A percentile compares a stretch with the other conserved stretches of the same genome.
These are phyloP conservation scores for Trichosanthes truncata DNA, from an alignment of 306 rosid genomes.

Conservation along the genomic window DNA sequence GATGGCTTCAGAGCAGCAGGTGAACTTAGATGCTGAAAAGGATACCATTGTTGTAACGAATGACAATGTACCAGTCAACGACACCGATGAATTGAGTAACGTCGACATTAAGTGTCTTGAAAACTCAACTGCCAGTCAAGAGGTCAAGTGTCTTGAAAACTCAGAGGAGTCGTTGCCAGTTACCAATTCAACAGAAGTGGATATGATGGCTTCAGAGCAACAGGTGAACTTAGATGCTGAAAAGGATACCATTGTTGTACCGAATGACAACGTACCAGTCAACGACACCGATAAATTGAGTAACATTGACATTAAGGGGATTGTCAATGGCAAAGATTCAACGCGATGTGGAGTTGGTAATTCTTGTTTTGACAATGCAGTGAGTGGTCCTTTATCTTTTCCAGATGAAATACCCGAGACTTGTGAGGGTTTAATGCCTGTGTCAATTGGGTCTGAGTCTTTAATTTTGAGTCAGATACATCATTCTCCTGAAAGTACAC, in stretches of 20 bases:
- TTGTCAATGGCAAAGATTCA: constrained; percentile 18
- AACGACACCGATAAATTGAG: constrained; percentile 9
- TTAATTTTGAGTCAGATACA: constrained; percentile 99
- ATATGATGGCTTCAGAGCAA: constrained; percentile 21
- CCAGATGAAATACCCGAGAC: constrained; percentile 67
- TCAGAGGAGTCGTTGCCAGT: constrained; percentile 30
- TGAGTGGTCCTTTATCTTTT: constrained; percentile 46
- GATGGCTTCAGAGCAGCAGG: constrained; percentile 23
- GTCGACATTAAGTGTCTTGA: constrained; percentile 23
- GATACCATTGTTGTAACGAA: constrained; percentile 3
- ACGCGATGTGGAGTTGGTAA: constrained; percentile 24
- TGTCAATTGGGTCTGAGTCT: constrained; percentile 94
- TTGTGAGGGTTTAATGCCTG: constrained; percentile 85
- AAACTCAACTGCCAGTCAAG: constrained; percentile 20
- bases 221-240: constrained; percentile 25
- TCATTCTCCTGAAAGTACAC: constrained; percentile 99
- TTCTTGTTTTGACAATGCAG: constrained; percentile 37
- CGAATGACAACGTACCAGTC: constrained; percentile 17
- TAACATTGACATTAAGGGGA: constrained; percentile 19
- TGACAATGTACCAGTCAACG: constrained; percentile 14
- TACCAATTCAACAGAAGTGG: constrained; percentile 19
- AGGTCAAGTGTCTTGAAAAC: constrained; percentile 28
- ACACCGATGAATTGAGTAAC: constrained; percentile 12
- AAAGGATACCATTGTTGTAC: constrained; percentile 15
- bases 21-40: constrained; percentile 29